Percentiles rank a stretch among this genome's conserved stretches.
phyloP scores from a whole-genome alignment of 73 alveolate species.

The Urostyla sp. region DNA sequence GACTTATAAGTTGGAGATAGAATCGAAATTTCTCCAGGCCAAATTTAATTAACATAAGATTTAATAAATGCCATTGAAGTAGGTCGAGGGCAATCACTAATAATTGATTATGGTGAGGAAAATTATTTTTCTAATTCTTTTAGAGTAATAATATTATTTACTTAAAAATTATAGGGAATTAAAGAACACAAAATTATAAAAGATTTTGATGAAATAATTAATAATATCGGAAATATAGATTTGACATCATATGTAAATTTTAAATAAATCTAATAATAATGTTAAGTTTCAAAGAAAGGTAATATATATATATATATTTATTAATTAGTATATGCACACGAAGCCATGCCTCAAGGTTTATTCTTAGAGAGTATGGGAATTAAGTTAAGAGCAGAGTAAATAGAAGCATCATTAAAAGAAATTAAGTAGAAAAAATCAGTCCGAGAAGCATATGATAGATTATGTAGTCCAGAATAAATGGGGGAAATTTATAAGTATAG shows the following conservation, averaged over 20 bases:
- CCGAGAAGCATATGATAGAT: slow-evolving; percentile 74
- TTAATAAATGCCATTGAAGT: slow-evolving; percentile 65
- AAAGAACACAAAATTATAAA: slow-evolving; percentile 78
- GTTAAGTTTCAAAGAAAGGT: slow-evolving; percentile 60
- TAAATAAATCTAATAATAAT: slow-evolving; percentile 66
- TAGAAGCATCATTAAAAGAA: neutral
- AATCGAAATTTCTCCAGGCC: slow-evolving; percentile 82
- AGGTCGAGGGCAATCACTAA: slow-evolving; percentile 76
- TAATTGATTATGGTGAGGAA: slow-evolving; percentile 93
- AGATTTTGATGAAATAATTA: slow-evolving; percentile 65
- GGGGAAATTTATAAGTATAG: slow-evolving; percentile 84
- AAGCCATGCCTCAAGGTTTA: slow-evolving; percentile 83
- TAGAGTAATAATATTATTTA: slow-evolving; percentile 61
- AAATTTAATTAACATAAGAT: slow-evolving; percentile 59
- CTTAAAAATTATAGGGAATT: slow-evolving; percentile 66
- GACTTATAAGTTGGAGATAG: slow-evolving; percentile 78
- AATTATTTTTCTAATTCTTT: slow-evolving; percentile 72
- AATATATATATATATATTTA: neutral
- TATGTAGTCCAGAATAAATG: slow-evolving; percentile 80
- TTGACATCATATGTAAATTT: slow-evolving; percentile 89
- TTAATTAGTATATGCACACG: slow-evolving; percentile 50
- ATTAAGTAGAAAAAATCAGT: slow-evolving; percentile 16
- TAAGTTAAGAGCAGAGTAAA: slow-evolving; percentile 67
- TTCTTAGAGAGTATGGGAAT: slow-evolving; percentile 90
- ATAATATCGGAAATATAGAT: slow-evolving; percentile 87